These are phyloP conservation scores for Paratinospora sagittata DNA, from an alignment of 164 flowering plant genomes.

Conservation along the genomic window DNA sequence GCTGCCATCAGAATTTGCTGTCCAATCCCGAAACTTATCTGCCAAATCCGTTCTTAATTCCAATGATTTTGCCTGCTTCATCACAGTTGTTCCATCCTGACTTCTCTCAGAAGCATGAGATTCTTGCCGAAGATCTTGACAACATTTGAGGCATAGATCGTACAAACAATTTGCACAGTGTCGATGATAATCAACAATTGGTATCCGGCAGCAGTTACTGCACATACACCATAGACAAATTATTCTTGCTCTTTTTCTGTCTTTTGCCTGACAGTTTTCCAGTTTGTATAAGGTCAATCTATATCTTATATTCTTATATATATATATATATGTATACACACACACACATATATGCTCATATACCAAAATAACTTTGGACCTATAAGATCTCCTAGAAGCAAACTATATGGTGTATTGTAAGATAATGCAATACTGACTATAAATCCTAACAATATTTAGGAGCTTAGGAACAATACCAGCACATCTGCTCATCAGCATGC, in stretches of 20 bases:
- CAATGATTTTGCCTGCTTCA: constrained; percentile 21
- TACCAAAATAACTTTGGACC: no score
- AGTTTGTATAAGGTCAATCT: neutral
- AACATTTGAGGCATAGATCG: constrained; percentile 86
- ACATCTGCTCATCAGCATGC: constrained; percentile 91
- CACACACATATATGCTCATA: neutral
- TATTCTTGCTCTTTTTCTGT: neutral
- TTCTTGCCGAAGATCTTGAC: constrained; percentile 66
- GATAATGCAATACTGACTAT: neutral
- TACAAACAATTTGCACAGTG: constrained; percentile 78
- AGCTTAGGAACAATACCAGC: constrained; percentile 53
- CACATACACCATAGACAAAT: constrained; percentile 15
- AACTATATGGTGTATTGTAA: no score
- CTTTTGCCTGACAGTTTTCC: neutral
- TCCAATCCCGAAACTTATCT: constrained; percentile 55
- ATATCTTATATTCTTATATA: no score
- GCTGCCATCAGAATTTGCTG: constrained; percentile 60
- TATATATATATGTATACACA: no score
- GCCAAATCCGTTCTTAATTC: constrained; percentile 25
- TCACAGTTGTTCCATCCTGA: constrained; percentile 24
- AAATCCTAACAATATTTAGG: constrained; percentile 1
- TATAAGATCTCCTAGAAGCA: no score
- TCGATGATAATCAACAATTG: constrained; percentile 88
- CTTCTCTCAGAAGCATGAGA: constrained; percentile 26
- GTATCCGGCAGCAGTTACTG: constrained; percentile 84